Percentiles rank a stretch among this genome's conserved stretches.
These are phyloP conservation scores for Kalmusia sp. DNA, from an alignment of 2,329 filamentous ascomycete species.

Conservation along the genomic window DNA sequence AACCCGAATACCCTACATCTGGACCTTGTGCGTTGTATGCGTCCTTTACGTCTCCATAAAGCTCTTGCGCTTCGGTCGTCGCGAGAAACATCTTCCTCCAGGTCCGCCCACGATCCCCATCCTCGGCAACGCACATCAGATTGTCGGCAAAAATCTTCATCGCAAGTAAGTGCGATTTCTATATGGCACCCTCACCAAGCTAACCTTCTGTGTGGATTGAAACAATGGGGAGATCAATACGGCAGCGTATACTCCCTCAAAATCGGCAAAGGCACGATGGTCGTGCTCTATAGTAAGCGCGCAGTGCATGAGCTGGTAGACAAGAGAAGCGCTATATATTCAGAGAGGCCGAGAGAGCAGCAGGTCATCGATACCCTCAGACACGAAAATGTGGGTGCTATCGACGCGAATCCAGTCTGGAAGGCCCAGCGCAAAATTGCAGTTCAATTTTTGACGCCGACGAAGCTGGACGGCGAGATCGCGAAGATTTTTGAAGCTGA, in stretches of 20 bases:
- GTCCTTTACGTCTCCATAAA: constrained; percentile 20
- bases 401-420: constrained; percentile 24
- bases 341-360: constrained; percentile 17
- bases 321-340: constrained; percentile 26
- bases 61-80: constrained; percentile 25
- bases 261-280: constrained; percentile 23
- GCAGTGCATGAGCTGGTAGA: constrained; percentile 27
- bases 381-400: constrained; percentile 27
- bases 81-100: constrained; percentile 33
- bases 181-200: no score
- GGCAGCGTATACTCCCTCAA: constrained; percentile 27
- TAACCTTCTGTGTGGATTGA: constrained; percentile 12
- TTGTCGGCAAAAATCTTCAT: constrained; percentile 20
- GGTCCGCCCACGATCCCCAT: constrained; percentile 35
- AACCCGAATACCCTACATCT: no score
- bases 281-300: constrained; percentile 21
- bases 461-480: constrained; percentile 25
- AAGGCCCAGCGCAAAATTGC: constrained; percentile 29
- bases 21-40: no score
- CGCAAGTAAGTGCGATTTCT: no score
- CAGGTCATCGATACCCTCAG: constrained; percentile 14
- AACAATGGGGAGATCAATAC: constrained; percentile 27
- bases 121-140: constrained; percentile 34
- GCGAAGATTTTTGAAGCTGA: constrained; percentile 28
- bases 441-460: constrained; percentile 25